Evolutionary conservation across 2,329 filamentous ascomycete species (phyloP), one percentile per base, ranked within the genome.

Genomic region (Corinectria fuckeliana): DNA sequence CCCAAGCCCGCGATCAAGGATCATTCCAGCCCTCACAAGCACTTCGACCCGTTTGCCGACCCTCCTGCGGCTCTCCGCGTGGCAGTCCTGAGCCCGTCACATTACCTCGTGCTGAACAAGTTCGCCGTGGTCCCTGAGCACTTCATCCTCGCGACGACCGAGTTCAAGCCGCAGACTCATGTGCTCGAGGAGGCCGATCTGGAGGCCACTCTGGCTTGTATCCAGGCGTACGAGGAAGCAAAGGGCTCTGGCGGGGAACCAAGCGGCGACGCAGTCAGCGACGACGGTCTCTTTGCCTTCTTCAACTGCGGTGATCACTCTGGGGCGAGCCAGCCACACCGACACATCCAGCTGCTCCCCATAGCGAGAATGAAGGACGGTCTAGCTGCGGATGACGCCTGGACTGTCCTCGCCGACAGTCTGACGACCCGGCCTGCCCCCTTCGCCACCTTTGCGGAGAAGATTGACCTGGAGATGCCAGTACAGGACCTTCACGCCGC

Each of bases 51-150:
- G 4, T 92, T 92, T 72, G 86, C 84, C 30, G 79, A 85, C 59
- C 88, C 88, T 0, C 74, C 81, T 0, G 68, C 78, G 3, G 77
- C 81, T 5, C 81, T 89, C 56, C 77, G 88, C 34, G 74, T 88
- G 41, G 73, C 82, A 14, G 72, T 74, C 23, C 69, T 90, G 7
- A 78, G 78, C 1, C 77, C 85, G 0, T 73, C 77, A 8, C 89
- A 92, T 73, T 81, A 82, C 58, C 80, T 92, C 39, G 85, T 92
- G 1, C 78, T 92, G 38, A 92, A 92, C 79, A 92, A 92, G 74
- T 92, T 90, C 67, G 88, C 90, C 48, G 76, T 92, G 48, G 88
- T 91, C 30, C 82, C 85, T 0, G 82, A 88, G 67, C 90, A 92
- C 75, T 91, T 90, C 71, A 91, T 92, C 65, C 81, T 92, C 47